Conservation (phyloP, 2,329 filamentous ascomycete genomes). For the Alternaria alternata region DNA sequence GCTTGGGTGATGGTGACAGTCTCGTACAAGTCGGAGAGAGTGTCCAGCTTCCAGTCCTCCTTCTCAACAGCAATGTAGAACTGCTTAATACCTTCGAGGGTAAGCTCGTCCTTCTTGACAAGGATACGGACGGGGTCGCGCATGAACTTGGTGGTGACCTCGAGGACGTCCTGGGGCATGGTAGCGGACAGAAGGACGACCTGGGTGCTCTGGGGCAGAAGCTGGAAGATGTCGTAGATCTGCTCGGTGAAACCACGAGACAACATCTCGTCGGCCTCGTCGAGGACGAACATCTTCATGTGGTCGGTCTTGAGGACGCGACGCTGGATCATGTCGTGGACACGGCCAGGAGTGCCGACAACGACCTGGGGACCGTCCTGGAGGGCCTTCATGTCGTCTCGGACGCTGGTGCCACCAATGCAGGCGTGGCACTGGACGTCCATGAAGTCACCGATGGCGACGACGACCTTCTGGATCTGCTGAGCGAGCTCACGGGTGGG, state of each 20-base stretch:
- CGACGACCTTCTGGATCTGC: slow-evolving; percentile 99
- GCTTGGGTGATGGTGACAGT: slow-evolving; percentile 99
- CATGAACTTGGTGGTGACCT: slow-evolving; percentile 99
- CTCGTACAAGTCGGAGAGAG: slow-evolving; percentile 98
- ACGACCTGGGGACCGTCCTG: slow-evolving; percentile 96
- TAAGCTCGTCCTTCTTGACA: slow-evolving; percentile 99
- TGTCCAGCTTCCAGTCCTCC: slow-evolving; percentile 99
- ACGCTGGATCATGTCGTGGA: slow-evolving; percentile 99
- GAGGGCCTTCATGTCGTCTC: slow-evolving; percentile 98
- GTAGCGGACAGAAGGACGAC: slow-evolving; percentile 97
- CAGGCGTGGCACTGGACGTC: slow-evolving; percentile 98
- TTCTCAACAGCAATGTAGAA: slow-evolving; percentile 99
- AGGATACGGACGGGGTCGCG: slow-evolving; percentile 98
- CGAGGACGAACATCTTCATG: slow-evolving; percentile 99
- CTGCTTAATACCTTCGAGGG: slow-evolving; percentile 99
- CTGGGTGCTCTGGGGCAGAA: slow-evolving; percentile 96
- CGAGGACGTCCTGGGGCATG: slow-evolving; percentile 98
- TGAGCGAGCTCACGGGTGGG: slow-evolving; percentile 98
- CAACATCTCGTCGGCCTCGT: slow-evolving; percentile 99
- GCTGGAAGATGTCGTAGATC: slow-evolving; percentile 99
- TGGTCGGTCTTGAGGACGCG: slow-evolving; percentile 94
- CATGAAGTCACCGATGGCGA: slow-evolving; percentile 99
- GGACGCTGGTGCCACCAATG: slow-evolving; percentile 97
- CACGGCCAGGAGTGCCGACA: slow-evolving; percentile 96
- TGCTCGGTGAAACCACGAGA: slow-evolving; percentile 99